Evolutionary conservation across 164 flowering plant species (phyloP).

Genomic region (Magnolia officinalis): DNA sequence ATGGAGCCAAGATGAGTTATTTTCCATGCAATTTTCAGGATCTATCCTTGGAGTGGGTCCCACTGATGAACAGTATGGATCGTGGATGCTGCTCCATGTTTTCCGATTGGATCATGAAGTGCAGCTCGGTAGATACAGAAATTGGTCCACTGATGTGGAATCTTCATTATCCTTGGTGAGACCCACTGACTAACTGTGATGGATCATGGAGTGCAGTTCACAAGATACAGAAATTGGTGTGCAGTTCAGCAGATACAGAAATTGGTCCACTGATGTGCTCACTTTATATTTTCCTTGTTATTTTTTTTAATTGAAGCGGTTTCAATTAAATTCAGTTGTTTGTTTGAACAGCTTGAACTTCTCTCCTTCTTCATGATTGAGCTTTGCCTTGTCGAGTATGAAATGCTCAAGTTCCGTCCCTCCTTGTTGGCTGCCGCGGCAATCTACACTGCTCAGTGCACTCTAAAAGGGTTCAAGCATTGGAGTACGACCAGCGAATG

Average conservation of each 20-base stretch:
- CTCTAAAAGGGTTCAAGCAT: constrained; percentile 38
- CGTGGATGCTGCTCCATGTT: too few relatives aligned
- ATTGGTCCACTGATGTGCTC: constrained; percentile 1
- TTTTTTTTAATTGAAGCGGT: background rate
- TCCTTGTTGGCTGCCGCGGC: constrained; percentile 80
- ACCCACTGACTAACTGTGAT: too few relatives aligned
- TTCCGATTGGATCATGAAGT: too few relatives aligned
- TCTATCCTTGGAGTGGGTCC: too few relatives aligned
- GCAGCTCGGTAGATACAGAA: too few relatives aligned
- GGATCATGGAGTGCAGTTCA: too few relatives aligned
- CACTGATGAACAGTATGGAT: too few relatives aligned
- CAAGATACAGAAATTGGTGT: too few relatives aligned
- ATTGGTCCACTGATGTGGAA: too few relatives aligned
- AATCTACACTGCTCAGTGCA: constrained; percentile 69
- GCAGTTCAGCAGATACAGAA: background rate
- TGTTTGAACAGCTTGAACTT: constrained; percentile 56
- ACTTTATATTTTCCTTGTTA: background rate
- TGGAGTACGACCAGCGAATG: constrained; percentile 59
- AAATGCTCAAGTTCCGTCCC: constrained; percentile 73
- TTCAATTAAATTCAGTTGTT: background rate
- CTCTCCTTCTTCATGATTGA: constrained; percentile 74
- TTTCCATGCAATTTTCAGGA: too few relatives aligned
- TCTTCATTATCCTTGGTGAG: background rate
- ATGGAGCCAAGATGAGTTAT: too few relatives aligned
- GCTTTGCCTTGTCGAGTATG: constrained; percentile 77